Base-by-base conservation (phyloP, 768 basidiomycete genomes). In the Collybiopsis confluens region DNA sequence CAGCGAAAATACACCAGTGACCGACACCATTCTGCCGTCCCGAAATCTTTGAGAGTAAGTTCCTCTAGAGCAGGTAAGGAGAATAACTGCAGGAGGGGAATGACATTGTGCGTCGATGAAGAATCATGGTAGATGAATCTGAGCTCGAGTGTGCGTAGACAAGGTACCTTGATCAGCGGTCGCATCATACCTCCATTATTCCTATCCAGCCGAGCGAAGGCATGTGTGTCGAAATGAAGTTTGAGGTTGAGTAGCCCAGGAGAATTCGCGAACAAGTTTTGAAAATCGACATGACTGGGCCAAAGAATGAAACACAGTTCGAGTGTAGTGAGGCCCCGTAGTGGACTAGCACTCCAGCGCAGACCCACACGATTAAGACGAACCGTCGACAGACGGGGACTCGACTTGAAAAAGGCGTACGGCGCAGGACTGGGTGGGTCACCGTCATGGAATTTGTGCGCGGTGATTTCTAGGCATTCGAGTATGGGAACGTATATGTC, bases 401-500 rank as follows among this genome's bases (percentile, higher is more conserved):
- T 52, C 8, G 43, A 45, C 21, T 38, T 54, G 2, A 54, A 23
- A 45, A 54, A 54, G 28, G 23, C 27, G 18, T 28, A 26, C 18
- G 43, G 30, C 4, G 42, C 18, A 10, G 30, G 16, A 16, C 27
- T 21, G 30, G 35, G 28, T 6, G 27, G 36, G 26, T 53, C 51
- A 18, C 56, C 56, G 51, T 57, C 56, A 38, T 57, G 56, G 20
- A 46, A 57, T 48, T 57, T 57, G 20, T 53, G 26, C 16, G 56
- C 53, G 3, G 56, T 53, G 21, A 57, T 54, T 18, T 57, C 52
- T 35, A 57, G 50, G 9, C 44, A 47, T 38, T 57, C 52, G 15
- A 57, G 46, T 16, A 42, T 35, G 6, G 56, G 54, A 1, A 54
- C 56, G 2, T 44, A 26, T 8, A 54, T 47, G 28, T 58, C 52